Evolutionary conservation across 2,329 filamentous ascomycete species (phyloP).

Genomic region (Chrysosporium queenslandicum): DNA sequence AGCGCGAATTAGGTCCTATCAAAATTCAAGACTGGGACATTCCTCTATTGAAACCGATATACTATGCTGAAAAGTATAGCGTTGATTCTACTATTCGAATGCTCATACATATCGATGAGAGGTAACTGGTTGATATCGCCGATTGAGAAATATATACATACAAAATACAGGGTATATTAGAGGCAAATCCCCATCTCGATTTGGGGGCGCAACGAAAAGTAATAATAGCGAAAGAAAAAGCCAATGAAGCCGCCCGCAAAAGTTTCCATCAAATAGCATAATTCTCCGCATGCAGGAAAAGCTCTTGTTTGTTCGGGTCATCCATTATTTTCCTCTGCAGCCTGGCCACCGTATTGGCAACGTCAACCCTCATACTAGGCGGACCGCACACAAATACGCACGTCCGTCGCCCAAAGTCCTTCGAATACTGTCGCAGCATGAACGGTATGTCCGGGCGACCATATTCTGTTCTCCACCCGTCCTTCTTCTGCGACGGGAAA

Average conservation of each 20-base stretch:
- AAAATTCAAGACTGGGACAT: too few species aligned
- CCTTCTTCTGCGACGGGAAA: conserved; percentile 46
- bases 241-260: neutral
- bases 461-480: conserved; percentile 88
- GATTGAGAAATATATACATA: neutral
- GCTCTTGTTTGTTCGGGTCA: conserved; percentile 69
- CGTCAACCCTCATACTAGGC: conserved; percentile 73
- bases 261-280: conserved; percentile 58
- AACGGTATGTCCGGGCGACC: conserved; percentile 78
- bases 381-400: conserved; percentile 93
- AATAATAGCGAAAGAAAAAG: neutral
- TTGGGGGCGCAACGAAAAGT: neutral
- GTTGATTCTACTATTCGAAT: too few species aligned
- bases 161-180: too few species aligned
- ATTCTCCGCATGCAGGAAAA: conserved; percentile 91
- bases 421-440: conserved; percentile 73
- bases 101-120: too few species aligned
- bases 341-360: conserved; percentile 72
- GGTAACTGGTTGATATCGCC: too few species aligned
- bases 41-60: too few species aligned
- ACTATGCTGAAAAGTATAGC: too few species aligned
- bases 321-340: conserved; percentile 77
- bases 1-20: too few species aligned
- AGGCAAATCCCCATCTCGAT: neutral
- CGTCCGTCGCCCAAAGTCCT: conserved; percentile 68